These are phyloP conservation scores for Jamesozyma spencerorum DNA, from an alignment of 805 yeast genomes.

Conservation along the genomic window DNA sequence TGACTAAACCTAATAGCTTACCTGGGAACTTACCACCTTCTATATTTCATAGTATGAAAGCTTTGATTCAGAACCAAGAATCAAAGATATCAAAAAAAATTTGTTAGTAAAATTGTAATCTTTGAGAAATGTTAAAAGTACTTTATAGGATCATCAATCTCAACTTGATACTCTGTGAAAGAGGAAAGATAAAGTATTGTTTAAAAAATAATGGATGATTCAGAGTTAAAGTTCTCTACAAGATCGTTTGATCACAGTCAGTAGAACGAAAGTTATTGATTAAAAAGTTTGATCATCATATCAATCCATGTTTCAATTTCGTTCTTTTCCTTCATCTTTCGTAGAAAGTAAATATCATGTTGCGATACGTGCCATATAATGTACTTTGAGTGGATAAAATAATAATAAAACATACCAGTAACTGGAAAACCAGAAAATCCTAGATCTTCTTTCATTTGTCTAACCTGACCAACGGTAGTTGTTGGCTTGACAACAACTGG, in stretches of 20 bases:
- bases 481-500: constrained; percentile 79
- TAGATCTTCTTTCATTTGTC: constrained; percentile 52
- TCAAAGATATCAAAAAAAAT: constrained; percentile 1
- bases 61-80: background rate
- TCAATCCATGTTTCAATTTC: constrained; percentile 4
- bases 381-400: background rate
- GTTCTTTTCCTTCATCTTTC: no score
- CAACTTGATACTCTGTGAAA: no score
- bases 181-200: no score
- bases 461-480: constrained; percentile 73
- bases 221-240: constrained; percentile 56
- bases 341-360: constrained; percentile 1
- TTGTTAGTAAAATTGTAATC: background rate
- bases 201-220: no score
- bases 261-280: constrained; percentile 98
- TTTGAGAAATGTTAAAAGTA: no score
- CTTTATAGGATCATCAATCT: no score
- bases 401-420: constrained; percentile 72
- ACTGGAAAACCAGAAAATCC: constrained; percentile 99
- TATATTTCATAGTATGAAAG: constrained; percentile 24
- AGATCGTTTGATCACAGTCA: constrained; percentile 93
- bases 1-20: constrained; percentile 87
- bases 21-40: constrained; percentile 82
- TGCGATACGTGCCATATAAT: no score
- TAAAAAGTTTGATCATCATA: constrained; percentile 44